Evolutionary conservation across 2,329 filamentous ascomycete species (phyloP).

Genomic region (Claviceps humidiphila): DNA sequence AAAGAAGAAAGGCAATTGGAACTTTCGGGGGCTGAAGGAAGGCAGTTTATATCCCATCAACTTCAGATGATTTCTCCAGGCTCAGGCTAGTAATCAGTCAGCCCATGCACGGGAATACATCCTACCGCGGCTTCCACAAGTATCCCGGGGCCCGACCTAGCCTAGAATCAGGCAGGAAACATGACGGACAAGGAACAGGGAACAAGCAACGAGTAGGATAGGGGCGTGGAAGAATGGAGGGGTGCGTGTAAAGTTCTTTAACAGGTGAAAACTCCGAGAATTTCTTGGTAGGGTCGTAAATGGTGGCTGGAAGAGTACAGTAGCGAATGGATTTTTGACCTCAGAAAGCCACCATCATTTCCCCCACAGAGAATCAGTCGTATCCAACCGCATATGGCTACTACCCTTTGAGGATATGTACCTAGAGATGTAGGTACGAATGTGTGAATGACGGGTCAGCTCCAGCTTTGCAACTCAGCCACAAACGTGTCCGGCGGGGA

Average conservation of each 20-base stretch:
- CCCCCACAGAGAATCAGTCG: not conserved
- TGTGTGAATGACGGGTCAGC: too few relatives aligned
- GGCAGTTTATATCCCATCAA: conserved; percentile 5
- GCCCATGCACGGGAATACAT: not conserved
- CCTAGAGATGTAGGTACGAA: not conserved
- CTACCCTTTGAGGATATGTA: not conserved
- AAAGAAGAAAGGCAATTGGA: not conserved
- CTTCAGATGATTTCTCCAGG: not conserved
- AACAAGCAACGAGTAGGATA: not conserved
- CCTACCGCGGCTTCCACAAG: conserved; percentile 1
- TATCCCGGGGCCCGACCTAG: not conserved
- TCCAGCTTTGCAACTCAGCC: not conserved
- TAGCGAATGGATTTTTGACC: not conserved
- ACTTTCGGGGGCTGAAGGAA: not conserved
- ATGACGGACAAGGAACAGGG: not conserved
- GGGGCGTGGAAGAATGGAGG: not conserved
- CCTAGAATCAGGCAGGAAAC: not conserved
- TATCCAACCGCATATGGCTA: not conserved
- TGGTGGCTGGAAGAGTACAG: not conserved
- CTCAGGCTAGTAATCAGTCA: not conserved
- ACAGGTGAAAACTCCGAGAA: not conserved
- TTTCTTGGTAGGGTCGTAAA: not conserved
- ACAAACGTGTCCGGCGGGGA: not conserved
- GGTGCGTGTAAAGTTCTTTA: not conserved
- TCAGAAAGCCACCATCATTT: not conserved